Evolutionary conservation across 345 rosid species (phyloP).

Genomic region (Salix purpurea): DNA sequence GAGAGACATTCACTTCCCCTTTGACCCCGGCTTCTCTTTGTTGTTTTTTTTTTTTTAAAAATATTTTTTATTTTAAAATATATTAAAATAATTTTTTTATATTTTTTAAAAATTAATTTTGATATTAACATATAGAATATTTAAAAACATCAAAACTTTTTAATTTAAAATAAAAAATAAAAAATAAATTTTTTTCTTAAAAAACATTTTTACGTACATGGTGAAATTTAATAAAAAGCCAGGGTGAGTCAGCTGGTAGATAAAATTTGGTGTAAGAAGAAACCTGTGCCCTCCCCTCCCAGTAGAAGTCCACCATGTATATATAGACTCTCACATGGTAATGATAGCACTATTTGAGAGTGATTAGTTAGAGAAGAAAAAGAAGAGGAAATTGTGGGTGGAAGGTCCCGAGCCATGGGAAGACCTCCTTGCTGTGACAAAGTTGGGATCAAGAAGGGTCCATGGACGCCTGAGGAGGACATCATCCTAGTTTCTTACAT

Average conservation of each 20-base stretch:
- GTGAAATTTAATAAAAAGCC: not conserved
- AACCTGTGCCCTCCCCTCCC: not conserved
- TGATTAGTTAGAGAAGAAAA: not conserved
- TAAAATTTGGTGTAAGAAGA: constrained; percentile 2
- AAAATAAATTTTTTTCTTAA: too few relatives aligned
- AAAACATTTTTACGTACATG: not conserved
- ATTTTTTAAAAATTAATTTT: too few relatives aligned
- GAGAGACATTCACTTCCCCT: not conserved
- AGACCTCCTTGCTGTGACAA: constrained; percentile 93
- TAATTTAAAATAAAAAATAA: too few relatives aligned
- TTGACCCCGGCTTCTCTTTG: not conserved
- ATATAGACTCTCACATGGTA: constrained; percentile 6
- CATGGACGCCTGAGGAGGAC: constrained; percentile 98
- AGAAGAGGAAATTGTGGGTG: not conserved
- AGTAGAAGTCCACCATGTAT: not conserved
- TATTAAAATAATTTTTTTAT: too few relatives aligned
- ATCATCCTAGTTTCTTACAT: constrained; percentile 88
- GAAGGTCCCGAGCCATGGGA: constrained; percentile 47
- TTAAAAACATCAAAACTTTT: too few relatives aligned
- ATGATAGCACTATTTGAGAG: constrained; percentile 8
- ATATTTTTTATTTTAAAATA: too few relatives aligned
- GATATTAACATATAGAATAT: too few relatives aligned
- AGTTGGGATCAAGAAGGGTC: constrained; percentile 93
- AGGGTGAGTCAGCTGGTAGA: constrained; percentile 5
- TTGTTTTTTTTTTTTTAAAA: too few relatives aligned